phyloP scores from a whole-genome alignment of 768 basidiomycete genomes.

The Collybia mongolica region DNA sequence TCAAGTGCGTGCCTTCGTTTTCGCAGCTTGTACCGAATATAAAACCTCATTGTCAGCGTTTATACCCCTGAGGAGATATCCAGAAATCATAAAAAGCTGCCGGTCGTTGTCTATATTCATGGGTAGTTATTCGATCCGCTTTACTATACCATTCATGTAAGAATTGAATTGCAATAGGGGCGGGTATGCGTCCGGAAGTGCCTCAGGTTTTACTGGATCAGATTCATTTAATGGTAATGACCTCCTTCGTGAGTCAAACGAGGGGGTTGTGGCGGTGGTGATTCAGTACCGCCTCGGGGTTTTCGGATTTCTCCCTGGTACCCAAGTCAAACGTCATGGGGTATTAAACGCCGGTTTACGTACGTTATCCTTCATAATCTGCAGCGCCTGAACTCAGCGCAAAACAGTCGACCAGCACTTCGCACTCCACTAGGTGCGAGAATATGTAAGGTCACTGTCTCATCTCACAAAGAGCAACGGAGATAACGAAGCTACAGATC shows the following conservation, averaged over 20 bases:
- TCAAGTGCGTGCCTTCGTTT: no score
- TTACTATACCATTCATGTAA: neutral
- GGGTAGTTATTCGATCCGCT: constrained; percentile 12
- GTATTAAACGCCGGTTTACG: constrained; percentile 31
- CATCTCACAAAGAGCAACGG: neutral
- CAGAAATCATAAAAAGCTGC: constrained; percentile 8
- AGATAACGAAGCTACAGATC: constrained; percentile 10
- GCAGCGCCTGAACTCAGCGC: neutral
- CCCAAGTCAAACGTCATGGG: constrained; percentile 26
- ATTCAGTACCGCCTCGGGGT: constrained; percentile 25
- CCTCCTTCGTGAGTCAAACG: constrained; percentile 14
- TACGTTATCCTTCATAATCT: constrained; percentile 9
- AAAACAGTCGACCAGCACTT: constrained; percentile 22
- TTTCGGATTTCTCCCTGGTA: constrained; percentile 32
- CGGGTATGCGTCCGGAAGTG: constrained; percentile 6
- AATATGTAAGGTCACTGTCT: constrained; percentile 8
- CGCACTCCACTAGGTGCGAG: constrained; percentile 22
- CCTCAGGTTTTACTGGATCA: neutral
- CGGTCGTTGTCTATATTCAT: constrained; percentile 21
- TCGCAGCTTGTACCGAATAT: no score
- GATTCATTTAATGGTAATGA: constrained; percentile 11
- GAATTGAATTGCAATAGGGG: constrained; percentile 3
- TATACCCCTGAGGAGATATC: no score
- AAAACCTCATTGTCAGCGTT: no score
- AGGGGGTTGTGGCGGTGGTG: constrained; percentile 18